Percentiles rank a stretch among this genome's conserved stretches.
phyloP scores from a whole-genome alignment of 352 stramenopile species.

The Globisporangium acanthophoron region DNA sequence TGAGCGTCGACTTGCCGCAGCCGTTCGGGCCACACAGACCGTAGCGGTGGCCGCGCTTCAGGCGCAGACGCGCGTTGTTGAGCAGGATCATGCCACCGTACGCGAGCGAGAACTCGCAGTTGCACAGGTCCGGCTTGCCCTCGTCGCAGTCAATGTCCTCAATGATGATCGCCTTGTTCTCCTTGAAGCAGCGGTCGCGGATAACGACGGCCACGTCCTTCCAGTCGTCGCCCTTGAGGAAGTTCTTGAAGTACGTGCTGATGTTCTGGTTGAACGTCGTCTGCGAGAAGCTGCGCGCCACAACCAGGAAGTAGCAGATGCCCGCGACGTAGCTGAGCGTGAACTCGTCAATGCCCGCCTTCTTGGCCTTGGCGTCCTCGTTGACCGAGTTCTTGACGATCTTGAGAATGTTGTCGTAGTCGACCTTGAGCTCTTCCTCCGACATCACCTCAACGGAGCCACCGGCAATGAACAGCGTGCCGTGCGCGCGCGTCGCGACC shows the following conservation, averaged over 20 bases:
- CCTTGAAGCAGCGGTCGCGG: conserved; percentile 84
- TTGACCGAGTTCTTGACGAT: conserved; percentile 79
- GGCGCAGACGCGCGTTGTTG: conserved; percentile 87
- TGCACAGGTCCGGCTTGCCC: conserved; percentile 96
- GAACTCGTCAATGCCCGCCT: conserved; percentile 87
- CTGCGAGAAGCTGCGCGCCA: conserved; percentile 93
- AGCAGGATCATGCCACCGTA: conserved; percentile 92
- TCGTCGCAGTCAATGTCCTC: conserved; percentile 97
- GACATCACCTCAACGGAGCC: conserved; percentile 87
- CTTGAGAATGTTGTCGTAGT: conserved; percentile 80
- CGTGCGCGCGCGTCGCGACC: conserved; percentile 91
- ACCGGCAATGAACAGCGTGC: conserved; percentile 92
- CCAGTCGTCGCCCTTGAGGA: conserved; percentile 53
- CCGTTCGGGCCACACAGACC: conserved; percentile 92
- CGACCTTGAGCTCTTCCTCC: conserved; percentile 90
- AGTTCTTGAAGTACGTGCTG: conserved; percentile 82
- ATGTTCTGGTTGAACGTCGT: conserved; percentile 93
- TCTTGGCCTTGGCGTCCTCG: conserved; percentile 67
- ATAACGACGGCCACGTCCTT: conserved; percentile 70
- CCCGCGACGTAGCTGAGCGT: conserved; percentile 87
- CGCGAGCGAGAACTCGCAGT: conserved; percentile 98
- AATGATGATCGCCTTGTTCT: conserved; percentile 89
- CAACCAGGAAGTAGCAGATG: conserved; percentile 81
- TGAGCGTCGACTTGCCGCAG: conserved; percentile 95
- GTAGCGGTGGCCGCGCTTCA: conserved; percentile 91